Base-by-base conservation (phyloP, 495 filamentous ascomycete genomes). In the Penicillium manginii region DNA sequence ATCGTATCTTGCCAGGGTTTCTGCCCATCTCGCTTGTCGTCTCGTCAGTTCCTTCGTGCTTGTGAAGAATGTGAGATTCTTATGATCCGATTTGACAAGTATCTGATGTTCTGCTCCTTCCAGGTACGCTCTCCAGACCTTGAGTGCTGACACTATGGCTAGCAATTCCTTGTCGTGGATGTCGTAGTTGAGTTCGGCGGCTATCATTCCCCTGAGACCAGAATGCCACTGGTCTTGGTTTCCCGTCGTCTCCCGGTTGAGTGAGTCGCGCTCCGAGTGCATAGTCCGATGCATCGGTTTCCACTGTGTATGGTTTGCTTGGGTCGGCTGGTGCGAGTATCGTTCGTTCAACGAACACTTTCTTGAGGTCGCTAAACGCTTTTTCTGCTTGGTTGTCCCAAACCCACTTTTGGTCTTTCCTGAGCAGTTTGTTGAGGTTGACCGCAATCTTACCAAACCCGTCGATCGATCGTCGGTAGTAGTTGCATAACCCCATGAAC, bases 101-200 rank as follows among this genome's bases (percentile, higher is more conserved):
- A 66, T 21, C 22, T 26, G 10, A 14, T 69, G 19, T 2, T 52
- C 39, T n/a, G 31, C 49, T 50, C 48, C 56, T 50, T 65, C 45
- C 0, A 77, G 46, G 14, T 73, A 58, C 12, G 50, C 53, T 49
- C 69, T 53, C 64, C 58, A 78, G 31, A 62, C 22, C 21, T 73
- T 45, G n/a, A 76, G 67, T 26, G 50, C 51, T 50, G 35, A 42
- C 3, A 73, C 69, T 12, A 70, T 68, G 5, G 54, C 61, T 9
- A 75, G 40, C 3, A 73, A 37, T 48, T 69, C 66, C 42, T 72
- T 68, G 37, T 76, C 50, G 21, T 74, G 51, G 15, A 74, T 72
- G 18, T 66, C 19, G 46, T 76, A 77, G 42, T 77, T 76, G 0
- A 31, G 18, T 51, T 78, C 66, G 1, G 63, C 66, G 1, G 59